Conservation (phyloP, 148 eudicot genomes). For the Cornus controversa region DNA sequence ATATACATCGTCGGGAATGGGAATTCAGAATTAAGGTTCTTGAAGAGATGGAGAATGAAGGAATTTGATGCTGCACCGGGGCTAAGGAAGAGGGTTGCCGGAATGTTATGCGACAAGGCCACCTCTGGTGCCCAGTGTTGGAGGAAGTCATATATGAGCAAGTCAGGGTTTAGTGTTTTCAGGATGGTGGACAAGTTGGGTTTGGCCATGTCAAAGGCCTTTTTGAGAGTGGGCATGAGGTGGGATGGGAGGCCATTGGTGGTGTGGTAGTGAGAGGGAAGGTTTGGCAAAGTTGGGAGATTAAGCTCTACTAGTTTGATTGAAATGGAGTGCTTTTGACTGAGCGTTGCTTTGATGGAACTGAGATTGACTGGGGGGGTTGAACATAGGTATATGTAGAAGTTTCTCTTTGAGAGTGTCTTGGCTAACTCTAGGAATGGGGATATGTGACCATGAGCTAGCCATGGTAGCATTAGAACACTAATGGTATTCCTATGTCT, state of each 20-base stretch:
- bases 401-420: constrained; percentile 2
- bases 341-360: not conserved
- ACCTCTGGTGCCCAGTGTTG: not conserved
- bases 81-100: not conserved
- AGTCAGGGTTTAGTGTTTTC: not conserved
- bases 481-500: not conserved
- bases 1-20: constrained; percentile 11
- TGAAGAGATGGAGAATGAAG: constrained; percentile 2
- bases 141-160: not conserved
- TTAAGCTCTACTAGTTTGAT: not conserved
- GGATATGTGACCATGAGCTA: constrained; percentile 15
- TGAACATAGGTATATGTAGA: not conserved
- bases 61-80: not conserved
- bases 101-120: not conserved
- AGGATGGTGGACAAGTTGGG: not conserved
- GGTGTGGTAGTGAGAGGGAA: not conserved
- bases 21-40: not conserved
- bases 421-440: constrained; percentile 15
- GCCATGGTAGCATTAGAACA: constrained; percentile 14
- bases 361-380: constrained; percentile 8
- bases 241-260: constrained; percentile 1
- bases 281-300: not conserved
- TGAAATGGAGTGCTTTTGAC: not conserved
- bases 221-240: not conserved
- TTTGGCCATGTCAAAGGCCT: not conserved